Evolutionary conservation across 305 asterid species (phyloP), one percentile per base, ranked within the genome.

Genomic region (Plantago rigida): DNA sequence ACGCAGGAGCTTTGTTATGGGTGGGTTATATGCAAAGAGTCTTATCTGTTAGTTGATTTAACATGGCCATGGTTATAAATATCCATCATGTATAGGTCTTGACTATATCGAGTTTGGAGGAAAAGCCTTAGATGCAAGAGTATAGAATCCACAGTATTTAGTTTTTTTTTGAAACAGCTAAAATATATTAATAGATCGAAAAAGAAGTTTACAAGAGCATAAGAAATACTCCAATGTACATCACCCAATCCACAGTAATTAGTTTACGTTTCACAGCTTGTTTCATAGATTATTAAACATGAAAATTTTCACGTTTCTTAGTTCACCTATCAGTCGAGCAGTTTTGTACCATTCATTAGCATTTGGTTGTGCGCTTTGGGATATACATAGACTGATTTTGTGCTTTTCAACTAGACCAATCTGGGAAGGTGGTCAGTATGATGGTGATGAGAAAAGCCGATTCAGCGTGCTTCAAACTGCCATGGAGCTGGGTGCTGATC

Each of bases 381-480:
- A 45, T 51, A 52, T 55, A 36, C 36, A 48, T 60, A 57, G 22
- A 55, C 60, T 65, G 70, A 63, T 51, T 11, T 59, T 15, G 31
- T 72, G 65, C 52, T 31, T 65, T 62, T 46, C 60, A 67, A 58
- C 51, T 69, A 92, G 96, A 75, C 99, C 99, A 36, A 65, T 45
- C 31, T 92, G 99, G 99, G 99, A 92, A 82, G 99, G 99, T 73
- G 99, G 99, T 66, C 77, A 74, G 64, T 92, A 88, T 67, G 82
- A 73, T 69, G 99, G 99, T 63, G 97, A 84, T 68, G 99, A 92
- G 68, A 77, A 57, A 47, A 71, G 71, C 66, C 92, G 95, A 59
- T 68, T 80, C 49, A 70, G 65, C 15, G 95, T 78, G 31, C 96
- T 92, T 73, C 89, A 45, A 53, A 73, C 83, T 47, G 95, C 95